Evolutionary conservation across 345 rosid species (phyloP), one percentile per base, ranked within the genome.

Genomic region (Jatropha curcas): DNA sequence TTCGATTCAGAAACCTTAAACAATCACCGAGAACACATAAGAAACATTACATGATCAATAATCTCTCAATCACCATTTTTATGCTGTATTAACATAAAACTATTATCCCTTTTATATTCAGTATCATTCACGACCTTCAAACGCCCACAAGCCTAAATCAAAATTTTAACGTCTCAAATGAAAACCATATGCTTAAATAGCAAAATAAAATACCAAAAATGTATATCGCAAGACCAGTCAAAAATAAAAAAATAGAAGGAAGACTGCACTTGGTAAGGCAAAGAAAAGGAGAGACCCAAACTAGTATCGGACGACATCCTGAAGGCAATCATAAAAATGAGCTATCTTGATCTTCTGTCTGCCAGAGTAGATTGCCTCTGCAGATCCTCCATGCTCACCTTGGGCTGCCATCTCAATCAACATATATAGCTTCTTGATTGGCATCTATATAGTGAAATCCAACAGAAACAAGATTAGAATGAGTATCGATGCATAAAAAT

Each of bases 351-450:
- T 90, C 87, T 91, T 95, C 65, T 88, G 86, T 76, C 27, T 76
- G 0, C 99, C 97, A 0, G 85, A 79, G 81, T 74, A 93, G 72
- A 90, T 86, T 16, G 93, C 91, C 77, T 91, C 97, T 0, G 96
- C 87, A 7, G 89, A 77, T 52, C 93, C 96, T 56, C 97, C 98
- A 2, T 62, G 77, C 75, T 88, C 92, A 57, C 99, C 96, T 70
- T 93, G 97, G 22, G 92, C 99, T 19, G 98, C 99, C 99, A 95
- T 95, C 76, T 95, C 98, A 28, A 93, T 74, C 82, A 91, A 72
- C 93, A 84, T 88, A 78, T 91, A 95, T 35, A 93, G 86, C 87
- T 93, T 90, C 86, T 93, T 86, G 86, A 93, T 88, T 22, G 89
- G 85, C 78, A 84, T 84, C 89, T 88, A 66, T 24, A 53, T 25